Evolutionary conservation across 2,329 filamentous ascomycete species (phyloP), one percentile per base, ranked within the genome.

Genomic region (Geoglossum cookeanum): DNA sequence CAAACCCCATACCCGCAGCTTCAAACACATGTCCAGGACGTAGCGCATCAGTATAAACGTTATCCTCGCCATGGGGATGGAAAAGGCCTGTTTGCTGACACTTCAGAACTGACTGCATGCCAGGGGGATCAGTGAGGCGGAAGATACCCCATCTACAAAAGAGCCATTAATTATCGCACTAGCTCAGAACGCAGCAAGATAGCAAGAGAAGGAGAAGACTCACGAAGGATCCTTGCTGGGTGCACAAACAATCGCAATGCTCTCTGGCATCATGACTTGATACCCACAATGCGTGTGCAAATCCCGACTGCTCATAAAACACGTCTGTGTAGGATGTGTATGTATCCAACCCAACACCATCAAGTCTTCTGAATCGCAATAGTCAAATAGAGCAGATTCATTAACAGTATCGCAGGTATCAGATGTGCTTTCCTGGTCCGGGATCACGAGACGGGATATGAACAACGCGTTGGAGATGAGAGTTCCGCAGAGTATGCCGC

Each of bases 311-410:
- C 88, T 95, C 87, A 98, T 94, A 68, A 98, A 98, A 69, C 92
- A 98, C 0, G 88, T 94, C 71, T 98, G 92, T 0, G 85, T 88
- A 0, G 92, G 92, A 68, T 98, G 92, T 0, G 92, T 98, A 67
- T 98, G 92, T 60, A 98, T 98, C 92, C 92, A 98, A 44, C 91
- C 91, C 4, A 95, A 77, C 56, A 94, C 81, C 68, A 95, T 79
- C 39, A 97, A 71, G 60, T 94, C 86, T 65, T 94, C 80, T 4
- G 76, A 77, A 64, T 92, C 86, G 66, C 90, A 94, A 68, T 91
- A 96, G 58, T 95, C 88, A 63, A 96, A 90, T 32, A 96, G 76
- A 0, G 81, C 80, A 33, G 79, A 78, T 68, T 94, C 89, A 62
- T 96, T 92, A 53, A 88, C 81, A 22, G 88, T 97, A 69, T 97